phyloP scores from a whole-genome alignment of 129 eudicot species.

The Helianthus tuberosus region DNA sequence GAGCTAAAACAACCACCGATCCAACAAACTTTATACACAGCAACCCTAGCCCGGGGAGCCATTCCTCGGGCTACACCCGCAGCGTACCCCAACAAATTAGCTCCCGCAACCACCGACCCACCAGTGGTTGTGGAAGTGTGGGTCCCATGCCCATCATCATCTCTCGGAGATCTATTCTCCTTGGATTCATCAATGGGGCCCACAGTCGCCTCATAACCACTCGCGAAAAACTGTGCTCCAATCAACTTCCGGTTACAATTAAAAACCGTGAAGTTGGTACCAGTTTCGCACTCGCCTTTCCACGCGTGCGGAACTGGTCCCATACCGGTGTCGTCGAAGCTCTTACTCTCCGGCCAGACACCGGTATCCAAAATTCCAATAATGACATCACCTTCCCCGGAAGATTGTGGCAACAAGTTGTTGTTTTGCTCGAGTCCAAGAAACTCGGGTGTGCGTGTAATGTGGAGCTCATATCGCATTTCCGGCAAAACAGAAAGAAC shows the following conservation, averaged over 20 bases:
- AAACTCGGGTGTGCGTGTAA: conserved; percentile 86
- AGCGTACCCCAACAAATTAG: conserved; percentile 78
- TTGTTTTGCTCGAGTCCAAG: conserved; percentile 69
- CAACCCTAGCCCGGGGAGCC: conserved; percentile 79
- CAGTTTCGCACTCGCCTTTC: conserved; percentile 76
- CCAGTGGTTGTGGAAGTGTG: conserved; percentile 91
- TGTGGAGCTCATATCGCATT: conserved; percentile 72
- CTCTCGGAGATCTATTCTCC: conserved; percentile 86
- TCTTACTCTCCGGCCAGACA: conserved; percentile 94
- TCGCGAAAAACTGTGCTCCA: conserved; percentile 77
- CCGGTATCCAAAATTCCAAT: conserved; percentile 91
- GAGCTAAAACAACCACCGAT: conserved; percentile 95
- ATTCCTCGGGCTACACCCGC: conserved; percentile 89
- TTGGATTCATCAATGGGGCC: conserved; percentile 75
- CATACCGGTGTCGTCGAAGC: conserved; percentile 76
- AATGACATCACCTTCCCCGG: conserved; percentile 52
- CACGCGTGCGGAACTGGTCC: conserved; percentile 79
- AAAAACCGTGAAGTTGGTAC: conserved; percentile 60
- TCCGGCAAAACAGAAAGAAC: conserved; percentile 73
- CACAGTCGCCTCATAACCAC: conserved; percentile 68
- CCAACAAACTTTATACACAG: conserved; percentile 94
- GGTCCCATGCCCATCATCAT: conserved; percentile 96
- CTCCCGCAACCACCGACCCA: conserved; percentile 70
- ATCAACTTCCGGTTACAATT: conserved; percentile 74
- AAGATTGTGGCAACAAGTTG: conserved; percentile 50